A percentile compares a stretch with the other conserved stretches of the same genome.
phyloP scores from a whole-genome alignment of 179 eudicot species.

The Beta corolliflora region DNA sequence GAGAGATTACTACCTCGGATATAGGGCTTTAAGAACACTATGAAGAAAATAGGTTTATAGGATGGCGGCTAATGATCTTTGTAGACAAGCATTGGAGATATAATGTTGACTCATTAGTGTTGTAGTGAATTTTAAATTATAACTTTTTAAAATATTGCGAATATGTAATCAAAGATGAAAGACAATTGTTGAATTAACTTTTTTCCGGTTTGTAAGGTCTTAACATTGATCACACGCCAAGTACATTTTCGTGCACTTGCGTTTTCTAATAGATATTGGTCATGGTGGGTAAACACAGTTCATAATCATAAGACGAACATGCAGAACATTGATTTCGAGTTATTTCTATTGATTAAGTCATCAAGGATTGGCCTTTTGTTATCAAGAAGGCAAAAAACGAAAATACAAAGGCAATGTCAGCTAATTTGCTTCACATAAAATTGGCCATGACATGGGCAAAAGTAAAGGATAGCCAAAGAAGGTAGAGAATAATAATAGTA shows the following conservation, averaged over 20 bases:
- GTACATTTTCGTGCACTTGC: neutral
- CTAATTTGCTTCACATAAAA: constrained; percentile 13
- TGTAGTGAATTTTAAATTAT: too few species aligned
- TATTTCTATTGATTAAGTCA: neutral
- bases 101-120: too few species aligned
- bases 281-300: neutral
- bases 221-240: neutral
- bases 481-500: constrained; percentile 4
- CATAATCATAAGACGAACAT: neutral
- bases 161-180: too few species aligned
- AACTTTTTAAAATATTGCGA: too few species aligned
- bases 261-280: neutral
- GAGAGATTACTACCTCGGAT: too few species aligned
- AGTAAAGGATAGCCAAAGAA: neutral
- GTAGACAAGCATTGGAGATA: too few species aligned
- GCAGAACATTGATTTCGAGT: neutral
- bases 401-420: constrained; percentile 9
- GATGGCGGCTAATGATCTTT: too few species aligned
- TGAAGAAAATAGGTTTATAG: too few species aligned
- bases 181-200: too few species aligned
- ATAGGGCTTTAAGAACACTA: too few species aligned
- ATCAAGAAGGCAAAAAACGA: constrained; percentile 1
- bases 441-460: constrained; percentile 3
- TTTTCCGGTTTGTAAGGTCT: too few species aligned
- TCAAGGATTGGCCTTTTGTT: constrained; percentile 6